phyloP scores from a whole-genome alignment of 2,329 filamentous ascomycete species.

The Pseudogymnoascus sp. region DNA sequence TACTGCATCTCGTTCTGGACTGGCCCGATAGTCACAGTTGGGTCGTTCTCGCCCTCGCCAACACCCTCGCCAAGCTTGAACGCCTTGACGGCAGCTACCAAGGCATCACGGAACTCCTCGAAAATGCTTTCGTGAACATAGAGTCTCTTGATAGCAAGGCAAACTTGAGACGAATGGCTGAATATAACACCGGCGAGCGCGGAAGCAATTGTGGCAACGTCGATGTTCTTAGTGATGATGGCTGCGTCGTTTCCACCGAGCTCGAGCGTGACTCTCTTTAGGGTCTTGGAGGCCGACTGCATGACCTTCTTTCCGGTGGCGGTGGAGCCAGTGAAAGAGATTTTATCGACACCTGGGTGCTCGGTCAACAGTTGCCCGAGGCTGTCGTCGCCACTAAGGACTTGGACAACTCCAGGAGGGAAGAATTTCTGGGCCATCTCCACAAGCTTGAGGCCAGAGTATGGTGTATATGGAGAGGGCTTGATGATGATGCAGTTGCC shows the following conservation, averaged over 20 bases:
- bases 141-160: slow-evolving; percentile 50
- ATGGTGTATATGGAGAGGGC: slow-evolving; percentile 44
- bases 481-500: slow-evolving; percentile 52
- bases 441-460: slow-evolving; percentile 42
- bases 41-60: slow-evolving; percentile 29
- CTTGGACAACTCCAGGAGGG: slow-evolving; percentile 48
- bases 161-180: slow-evolving; percentile 48
- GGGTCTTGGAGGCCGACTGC: slow-evolving; percentile 41
- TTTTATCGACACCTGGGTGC: slow-evolving; percentile 47
- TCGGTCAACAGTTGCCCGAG: slow-evolving; percentile 46
- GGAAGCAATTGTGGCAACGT: slow-evolving; percentile 40
- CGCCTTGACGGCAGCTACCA: slow-evolving; percentile 42
- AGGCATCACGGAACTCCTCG: slow-evolving; percentile 44
- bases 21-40: slow-evolving; percentile 42
- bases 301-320: slow-evolving; percentile 43
- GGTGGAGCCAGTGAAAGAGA: slow-evolving; percentile 51
- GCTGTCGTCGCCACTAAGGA: slow-evolving; percentile 45
- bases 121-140: slow-evolving; percentile 56
- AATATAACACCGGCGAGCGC: slow-evolving; percentile 40
- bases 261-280: slow-evolving; percentile 49
- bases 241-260: slow-evolving; percentile 49
- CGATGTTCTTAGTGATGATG: slow-evolving; percentile 45
- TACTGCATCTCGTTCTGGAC: slow-evolving; percentile 60
- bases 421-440: slow-evolving; percentile 43
- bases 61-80: slow-evolving; percentile 44